phyloP scores from a whole-genome alignment of 768 basidiomycete species.

The Serpula lacrymans region DNA sequence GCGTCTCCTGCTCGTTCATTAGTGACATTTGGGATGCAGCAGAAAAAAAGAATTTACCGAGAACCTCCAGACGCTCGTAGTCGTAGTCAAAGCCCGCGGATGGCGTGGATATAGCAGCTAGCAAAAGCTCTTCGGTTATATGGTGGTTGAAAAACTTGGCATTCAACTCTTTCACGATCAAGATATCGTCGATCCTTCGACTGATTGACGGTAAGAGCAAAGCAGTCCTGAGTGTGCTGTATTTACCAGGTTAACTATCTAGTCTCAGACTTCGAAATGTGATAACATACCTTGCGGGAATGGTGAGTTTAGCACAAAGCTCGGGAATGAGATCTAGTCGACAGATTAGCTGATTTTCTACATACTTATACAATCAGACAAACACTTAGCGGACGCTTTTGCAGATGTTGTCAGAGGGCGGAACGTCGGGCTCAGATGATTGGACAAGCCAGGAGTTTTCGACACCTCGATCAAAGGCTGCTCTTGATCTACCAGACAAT shows the following conservation, averaged over 20 bases:
- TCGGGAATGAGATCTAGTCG: constrained; percentile 79
- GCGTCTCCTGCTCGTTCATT: constrained; percentile 57
- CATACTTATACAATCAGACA: constrained; percentile 21
- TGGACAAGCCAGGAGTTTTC: constrained; percentile 46
- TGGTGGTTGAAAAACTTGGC: constrained; percentile 58
- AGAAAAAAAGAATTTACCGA: constrained; percentile 48
- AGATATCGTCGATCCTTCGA: constrained; percentile 65
- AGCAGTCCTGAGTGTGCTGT: constrained; percentile 64
- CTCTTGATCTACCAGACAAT: constrained; percentile 53
- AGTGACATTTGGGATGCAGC: constrained; percentile 1
- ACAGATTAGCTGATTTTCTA: constrained; percentile 17
- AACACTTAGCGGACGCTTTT: constrained; percentile 59
- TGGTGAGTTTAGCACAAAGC: constrained; percentile 64
- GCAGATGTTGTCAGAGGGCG: constrained; percentile 34
- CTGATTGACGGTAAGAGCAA: constrained; percentile 73
- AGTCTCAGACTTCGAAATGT: constrained; percentile 2
- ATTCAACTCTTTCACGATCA: constrained; percentile 79
- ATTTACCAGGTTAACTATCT: constrained; percentile 7
- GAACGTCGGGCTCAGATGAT: constrained; percentile 57
- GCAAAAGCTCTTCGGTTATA: constrained; percentile 59
- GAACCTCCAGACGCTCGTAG: constrained; percentile 82
- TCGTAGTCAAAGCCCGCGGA: constrained; percentile 67
- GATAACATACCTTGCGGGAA: constrained; percentile 61
- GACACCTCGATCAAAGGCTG: constrained; percentile 75
- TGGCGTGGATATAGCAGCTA: constrained; percentile 66